Conservation (phyloP, 176 grass and related monocot genomes). For the Secale cereale region DNA sequence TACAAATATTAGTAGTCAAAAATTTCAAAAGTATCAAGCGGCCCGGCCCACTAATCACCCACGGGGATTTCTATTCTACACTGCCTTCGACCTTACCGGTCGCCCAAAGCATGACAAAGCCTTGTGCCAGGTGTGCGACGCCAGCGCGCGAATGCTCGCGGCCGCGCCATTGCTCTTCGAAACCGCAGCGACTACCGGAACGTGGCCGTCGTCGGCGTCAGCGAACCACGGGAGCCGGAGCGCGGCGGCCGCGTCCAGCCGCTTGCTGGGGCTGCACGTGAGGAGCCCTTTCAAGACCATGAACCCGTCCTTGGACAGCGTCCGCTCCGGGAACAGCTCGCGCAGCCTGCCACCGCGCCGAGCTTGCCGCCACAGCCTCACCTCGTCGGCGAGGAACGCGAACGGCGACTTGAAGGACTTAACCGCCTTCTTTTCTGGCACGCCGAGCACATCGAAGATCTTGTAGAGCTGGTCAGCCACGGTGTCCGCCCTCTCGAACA, state of each 20-base stretch:
- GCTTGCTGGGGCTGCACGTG: neutral
- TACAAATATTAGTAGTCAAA: too few species aligned
- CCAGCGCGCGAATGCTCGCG: neutral
- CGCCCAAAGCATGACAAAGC: neutral
- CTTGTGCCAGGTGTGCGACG: neutral
- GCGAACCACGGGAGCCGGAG: neutral
- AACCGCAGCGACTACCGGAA: neutral
- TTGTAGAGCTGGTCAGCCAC: neutral
- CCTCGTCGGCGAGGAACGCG: neutral
- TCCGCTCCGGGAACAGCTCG: neutral
- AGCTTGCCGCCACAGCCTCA: neutral
- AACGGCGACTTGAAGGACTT: neutral
- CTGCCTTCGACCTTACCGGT: neutral
- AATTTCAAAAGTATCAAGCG: too few species aligned
- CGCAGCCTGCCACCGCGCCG: neutral
- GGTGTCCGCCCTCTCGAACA: neutral
- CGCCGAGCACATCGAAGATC: neutral
- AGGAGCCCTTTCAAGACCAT: constrained; percentile 12
- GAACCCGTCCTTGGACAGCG: neutral
- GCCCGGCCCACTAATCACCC: too few species aligned
- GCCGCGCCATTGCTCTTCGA: neutral
- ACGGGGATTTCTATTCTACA: neutral
- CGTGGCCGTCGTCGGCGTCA: neutral
- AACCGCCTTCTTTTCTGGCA: neutral
- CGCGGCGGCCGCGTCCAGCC: neutral